Evolutionary conservation across 331 rosid genomes (phyloP).

Genomic region (Cucumis variabilis): DNA sequence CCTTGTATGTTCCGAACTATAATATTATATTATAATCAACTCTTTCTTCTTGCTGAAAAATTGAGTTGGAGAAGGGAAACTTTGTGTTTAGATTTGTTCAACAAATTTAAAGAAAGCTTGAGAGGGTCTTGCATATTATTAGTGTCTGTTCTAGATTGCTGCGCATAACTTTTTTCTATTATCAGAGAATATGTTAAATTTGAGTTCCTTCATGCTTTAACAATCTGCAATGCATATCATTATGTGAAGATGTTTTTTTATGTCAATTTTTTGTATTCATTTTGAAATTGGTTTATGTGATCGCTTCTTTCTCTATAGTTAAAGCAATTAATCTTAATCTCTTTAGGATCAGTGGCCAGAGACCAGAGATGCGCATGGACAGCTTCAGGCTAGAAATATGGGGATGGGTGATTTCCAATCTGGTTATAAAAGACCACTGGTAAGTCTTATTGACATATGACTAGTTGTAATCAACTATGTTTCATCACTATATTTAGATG

Average conservation of each 20-base stretch:
- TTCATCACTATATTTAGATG: not conserved
- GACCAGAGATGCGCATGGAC: conserved; percentile 57
- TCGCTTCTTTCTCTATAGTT: conserved; percentile 24
- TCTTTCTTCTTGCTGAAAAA: conserved; percentile 16
- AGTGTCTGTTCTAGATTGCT: not conserved
- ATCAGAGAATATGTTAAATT: not conserved
- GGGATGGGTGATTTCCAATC: conserved; percentile 63
- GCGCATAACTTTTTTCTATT: not conserved
- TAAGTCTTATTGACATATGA: conserved; percentile 40
- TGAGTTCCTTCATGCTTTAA: not conserved
- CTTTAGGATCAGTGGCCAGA: conserved; percentile 80
- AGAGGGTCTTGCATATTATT: conserved; percentile 10
- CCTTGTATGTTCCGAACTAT: conserved; percentile 16
- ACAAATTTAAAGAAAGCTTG: not conserved
- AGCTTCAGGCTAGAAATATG: conserved; percentile 58
- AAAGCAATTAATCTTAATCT: not conserved
- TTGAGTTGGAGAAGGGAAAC: not conserved
- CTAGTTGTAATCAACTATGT: conserved; percentile 6
- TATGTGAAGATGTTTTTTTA: not conserved
- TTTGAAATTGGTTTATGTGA: conserved; percentile 36
- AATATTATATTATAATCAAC: not conserved
- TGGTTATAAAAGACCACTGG: conserved; percentile 73
- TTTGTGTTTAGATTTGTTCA: not conserved
- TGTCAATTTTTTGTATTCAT: not conserved
- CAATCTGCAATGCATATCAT: not conserved